These are phyloP conservation scores for Blastobotrys indianensis DNA, from an alignment of 1,139 yeast genomes.

Conservation along the genomic window DNA sequence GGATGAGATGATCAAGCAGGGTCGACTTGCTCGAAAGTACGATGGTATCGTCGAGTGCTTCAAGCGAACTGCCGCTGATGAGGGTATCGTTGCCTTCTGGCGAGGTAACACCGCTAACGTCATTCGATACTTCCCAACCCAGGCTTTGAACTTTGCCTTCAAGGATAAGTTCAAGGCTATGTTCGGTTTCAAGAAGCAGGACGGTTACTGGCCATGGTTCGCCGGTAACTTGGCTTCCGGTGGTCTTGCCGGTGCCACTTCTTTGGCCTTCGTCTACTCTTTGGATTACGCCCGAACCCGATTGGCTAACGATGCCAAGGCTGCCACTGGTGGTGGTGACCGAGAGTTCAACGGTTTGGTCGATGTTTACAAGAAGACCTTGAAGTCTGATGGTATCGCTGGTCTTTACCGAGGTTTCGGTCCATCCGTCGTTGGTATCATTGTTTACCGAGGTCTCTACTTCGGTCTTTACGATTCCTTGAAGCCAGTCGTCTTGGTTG, in stretches of 20 bases:
- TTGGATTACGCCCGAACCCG: slow-evolving; percentile 81
- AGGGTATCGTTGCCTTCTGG: slow-evolving; percentile 70
- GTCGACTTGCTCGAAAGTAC: slow-evolving; percentile 62
- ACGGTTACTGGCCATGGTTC: slow-evolving; percentile 64
- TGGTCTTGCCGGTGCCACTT: slow-evolving; percentile 79
- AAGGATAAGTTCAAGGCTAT: slow-evolving; percentile 77
- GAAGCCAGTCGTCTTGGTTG: slow-evolving; percentile 68
- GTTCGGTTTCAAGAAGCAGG: slow-evolving; percentile 69
- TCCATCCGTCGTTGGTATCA: slow-evolving; percentile 74
- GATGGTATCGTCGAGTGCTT: slow-evolving; percentile 67
- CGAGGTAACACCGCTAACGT: slow-evolving; percentile 84
- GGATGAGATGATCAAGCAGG: slow-evolving; percentile 80
- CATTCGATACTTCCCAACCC: slow-evolving; percentile 57
- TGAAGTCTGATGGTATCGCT: slow-evolving; percentile 69
- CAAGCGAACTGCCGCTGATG: slow-evolving; percentile 66
- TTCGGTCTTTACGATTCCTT: slow-evolving; percentile 76
- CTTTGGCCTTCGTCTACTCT: slow-evolving; percentile 69
- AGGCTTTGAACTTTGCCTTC: slow-evolving; percentile 78
- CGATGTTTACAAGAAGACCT: slow-evolving; percentile 73
- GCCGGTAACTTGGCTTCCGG: slow-evolving; percentile 80
- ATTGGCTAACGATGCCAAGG: slow-evolving; percentile 77
- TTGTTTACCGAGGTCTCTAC: slow-evolving; percentile 81
- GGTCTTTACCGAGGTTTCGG: slow-evolving; percentile 84
- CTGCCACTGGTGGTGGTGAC: slow-evolving; percentile 58
- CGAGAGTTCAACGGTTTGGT: slow-evolving; percentile 74